These are phyloP conservation scores for Cyclostephanos tholiformis DNA, from an alignment of 108 stramenopile species.

Conservation along the genomic window DNA sequence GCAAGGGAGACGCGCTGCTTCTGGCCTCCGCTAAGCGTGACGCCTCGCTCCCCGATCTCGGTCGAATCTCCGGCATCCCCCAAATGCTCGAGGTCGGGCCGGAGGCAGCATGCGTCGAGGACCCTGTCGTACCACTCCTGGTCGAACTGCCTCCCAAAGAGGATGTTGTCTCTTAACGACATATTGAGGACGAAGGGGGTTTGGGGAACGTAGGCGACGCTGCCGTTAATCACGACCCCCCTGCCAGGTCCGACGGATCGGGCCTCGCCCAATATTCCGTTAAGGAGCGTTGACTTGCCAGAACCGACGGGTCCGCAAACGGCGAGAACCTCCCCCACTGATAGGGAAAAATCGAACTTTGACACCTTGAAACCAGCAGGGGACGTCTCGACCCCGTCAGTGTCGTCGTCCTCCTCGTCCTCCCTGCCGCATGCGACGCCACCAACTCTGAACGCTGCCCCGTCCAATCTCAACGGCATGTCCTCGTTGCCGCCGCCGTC, in stretches of 20 bases:
- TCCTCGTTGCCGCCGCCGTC: no score
- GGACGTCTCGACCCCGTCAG: neutral
- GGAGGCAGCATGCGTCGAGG: slow-evolving; percentile 82
- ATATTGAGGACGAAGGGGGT: slow-evolving; percentile 93
- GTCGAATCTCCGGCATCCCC: slow-evolving; percentile 60
- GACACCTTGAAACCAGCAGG: slow-evolving; percentile 48
- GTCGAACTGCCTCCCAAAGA: slow-evolving; percentile 86
- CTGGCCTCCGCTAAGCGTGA: slow-evolving; percentile 89
- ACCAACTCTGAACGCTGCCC: no score
- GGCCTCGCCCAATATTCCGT: slow-evolving; percentile 74
- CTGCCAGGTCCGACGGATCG: neutral
- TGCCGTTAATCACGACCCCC: slow-evolving; percentile 22
- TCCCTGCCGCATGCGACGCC: neutral
- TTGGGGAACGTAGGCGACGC: slow-evolving; percentile 88
- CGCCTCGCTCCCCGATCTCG: slow-evolving; percentile 95
- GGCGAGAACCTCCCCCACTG: slow-evolving; percentile 57
- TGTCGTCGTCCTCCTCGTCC: neutral
- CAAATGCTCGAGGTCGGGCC: slow-evolving; percentile 66
- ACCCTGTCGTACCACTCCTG: slow-evolving; percentile 79
- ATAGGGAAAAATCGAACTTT: slow-evolving; percentile 49
- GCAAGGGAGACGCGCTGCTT: slow-evolving; percentile 80
- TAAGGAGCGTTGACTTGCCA: slow-evolving; percentile 82
- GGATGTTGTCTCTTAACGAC: slow-evolving; percentile 93
- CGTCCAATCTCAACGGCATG: no score
- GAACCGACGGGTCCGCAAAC: slow-evolving; percentile 63